These are phyloP conservation scores for Knoxdaviesia capensis DNA, from an alignment of 2,329 filamentous ascomycete species.

Conservation along the genomic window DNA sequence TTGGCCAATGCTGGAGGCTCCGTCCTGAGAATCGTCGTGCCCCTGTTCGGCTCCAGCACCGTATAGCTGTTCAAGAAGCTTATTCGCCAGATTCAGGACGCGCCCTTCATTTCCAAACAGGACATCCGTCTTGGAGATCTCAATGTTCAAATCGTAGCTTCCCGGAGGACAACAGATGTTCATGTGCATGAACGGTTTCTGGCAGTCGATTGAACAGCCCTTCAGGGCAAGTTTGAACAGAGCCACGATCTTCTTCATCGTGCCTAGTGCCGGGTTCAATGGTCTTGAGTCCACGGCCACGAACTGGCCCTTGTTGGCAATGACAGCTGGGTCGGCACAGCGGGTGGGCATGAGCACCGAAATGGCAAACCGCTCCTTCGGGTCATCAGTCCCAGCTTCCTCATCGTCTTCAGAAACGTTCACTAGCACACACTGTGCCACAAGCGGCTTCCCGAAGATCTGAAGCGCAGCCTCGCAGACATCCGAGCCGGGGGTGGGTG, in stretches of 20 bases:
- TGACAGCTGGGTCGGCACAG: slow-evolving; percentile 19
- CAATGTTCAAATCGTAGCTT: slow-evolving; percentile 53
- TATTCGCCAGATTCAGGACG: slow-evolving; percentile 24
- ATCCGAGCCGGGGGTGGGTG: slow-evolving; percentile 8
- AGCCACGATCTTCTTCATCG: slow-evolving; percentile 35
- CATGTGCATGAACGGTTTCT: slow-evolving; percentile 41
- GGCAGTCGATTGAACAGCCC: slow-evolving; percentile 14
- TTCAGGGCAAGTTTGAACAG: slow-evolving; percentile 30
- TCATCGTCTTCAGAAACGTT: slow-evolving; percentile 9
- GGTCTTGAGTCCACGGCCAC: slow-evolving; percentile 51
- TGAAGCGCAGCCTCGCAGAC: slow-evolving; percentile 36
- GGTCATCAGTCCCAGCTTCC: too few relatives aligned
- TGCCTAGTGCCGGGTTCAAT: slow-evolving; percentile 31
- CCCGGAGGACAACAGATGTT: slow-evolving; percentile 39
- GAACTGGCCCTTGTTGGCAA: slow-evolving; percentile 30
- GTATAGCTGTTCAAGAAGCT: slow-evolving; percentile 22
- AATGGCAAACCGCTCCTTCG: slow-evolving; percentile 10
- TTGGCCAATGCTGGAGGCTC: too few relatives aligned
- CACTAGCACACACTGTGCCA: slow-evolving; percentile 29
- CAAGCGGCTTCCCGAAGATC: slow-evolving; percentile 35
- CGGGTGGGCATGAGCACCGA: slow-evolving; percentile 39
- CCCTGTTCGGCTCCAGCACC: not conserved
- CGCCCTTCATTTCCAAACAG: slow-evolving; percentile 37
- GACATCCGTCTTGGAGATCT: slow-evolving; percentile 53
- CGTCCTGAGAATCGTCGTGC: too few relatives aligned